Conservation (phyloP, 768 basidiomycete genomes). For the Lactarius pseudohatsudake region DNA sequence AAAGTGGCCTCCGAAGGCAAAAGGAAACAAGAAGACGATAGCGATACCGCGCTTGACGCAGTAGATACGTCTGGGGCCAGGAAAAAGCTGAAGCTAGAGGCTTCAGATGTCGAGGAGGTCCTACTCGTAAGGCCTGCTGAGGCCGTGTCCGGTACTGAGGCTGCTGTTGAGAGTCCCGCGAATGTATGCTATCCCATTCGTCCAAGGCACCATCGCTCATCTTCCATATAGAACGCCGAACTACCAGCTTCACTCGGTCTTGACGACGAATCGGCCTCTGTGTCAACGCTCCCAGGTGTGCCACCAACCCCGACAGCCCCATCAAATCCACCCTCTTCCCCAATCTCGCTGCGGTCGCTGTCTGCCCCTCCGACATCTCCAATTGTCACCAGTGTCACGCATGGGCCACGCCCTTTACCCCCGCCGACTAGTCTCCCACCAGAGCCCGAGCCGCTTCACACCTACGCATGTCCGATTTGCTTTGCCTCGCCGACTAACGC, state of each 20-base stretch:
- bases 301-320: background rate
- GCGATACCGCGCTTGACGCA: background rate
- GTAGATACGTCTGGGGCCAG: background rate
- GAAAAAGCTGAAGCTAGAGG: constrained; percentile 12
- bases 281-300: background rate
- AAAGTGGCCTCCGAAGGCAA: constrained; percentile 9
- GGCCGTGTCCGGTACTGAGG: background rate
- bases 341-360: constrained; percentile 7
- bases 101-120: background rate
- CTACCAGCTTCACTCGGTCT: constrained; percentile 5
- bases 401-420: background rate
- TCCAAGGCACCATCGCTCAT: background rate
- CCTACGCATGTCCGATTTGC: constrained; percentile 29
- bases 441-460: constrained; percentile 25
- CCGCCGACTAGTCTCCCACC: constrained; percentile 4
- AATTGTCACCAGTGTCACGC: background rate
- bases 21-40: constrained; percentile 14
- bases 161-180: background rate
- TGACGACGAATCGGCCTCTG: background rate
- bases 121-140: background rate
- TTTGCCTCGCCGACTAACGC: constrained; percentile 28
- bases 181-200: background rate
- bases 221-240: constrained; percentile 1
- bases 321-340: constrained; percentile 2
- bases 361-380: constrained; percentile 22